Conservation (phyloP, 2,329 filamentous ascomycete species). For the Fusarium gaditjirri region DNA sequence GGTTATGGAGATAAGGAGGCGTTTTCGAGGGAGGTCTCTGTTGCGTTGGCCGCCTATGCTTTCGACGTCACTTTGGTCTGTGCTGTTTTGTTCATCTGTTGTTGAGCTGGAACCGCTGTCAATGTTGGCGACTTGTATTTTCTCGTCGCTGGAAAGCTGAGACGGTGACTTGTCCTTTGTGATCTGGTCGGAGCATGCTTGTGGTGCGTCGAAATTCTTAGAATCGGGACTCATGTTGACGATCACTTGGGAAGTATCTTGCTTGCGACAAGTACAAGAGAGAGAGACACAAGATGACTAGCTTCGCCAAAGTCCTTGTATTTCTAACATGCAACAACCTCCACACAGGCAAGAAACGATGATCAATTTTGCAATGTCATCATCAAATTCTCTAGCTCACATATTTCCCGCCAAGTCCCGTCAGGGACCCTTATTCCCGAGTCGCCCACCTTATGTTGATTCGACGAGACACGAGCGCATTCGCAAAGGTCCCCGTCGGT, state of each 20-base stretch:
- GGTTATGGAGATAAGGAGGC: constrained; percentile 41
- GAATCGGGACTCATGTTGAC: background rate
- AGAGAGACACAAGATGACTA: background rate
- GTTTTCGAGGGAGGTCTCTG: constrained; percentile 47
- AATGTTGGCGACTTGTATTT: fast-evolving
- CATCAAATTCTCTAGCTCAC: background rate
- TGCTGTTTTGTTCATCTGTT: background rate
- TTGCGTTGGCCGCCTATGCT: constrained; percentile 48
- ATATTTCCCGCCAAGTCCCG: background rate
- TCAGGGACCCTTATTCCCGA: background rate
- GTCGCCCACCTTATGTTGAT: background rate
- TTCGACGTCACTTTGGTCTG: constrained; percentile 12
- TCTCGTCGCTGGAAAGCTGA: fast-evolving
- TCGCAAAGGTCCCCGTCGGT: background rate
- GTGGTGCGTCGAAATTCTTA: background rate
- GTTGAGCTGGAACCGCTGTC: background rate
- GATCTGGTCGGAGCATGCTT: background rate
- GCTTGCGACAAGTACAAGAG: background rate
- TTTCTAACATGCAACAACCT: background rate
- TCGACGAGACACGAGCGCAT: background rate
- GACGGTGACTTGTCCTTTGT: background rate
- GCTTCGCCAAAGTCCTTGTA: background rate
- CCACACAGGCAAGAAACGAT: background rate
- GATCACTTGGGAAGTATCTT: background rate
- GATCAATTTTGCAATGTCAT: background rate